phyloP scores from a whole-genome alignment of 805 yeast species.

The Saturnispora serradocipensis region DNA sequence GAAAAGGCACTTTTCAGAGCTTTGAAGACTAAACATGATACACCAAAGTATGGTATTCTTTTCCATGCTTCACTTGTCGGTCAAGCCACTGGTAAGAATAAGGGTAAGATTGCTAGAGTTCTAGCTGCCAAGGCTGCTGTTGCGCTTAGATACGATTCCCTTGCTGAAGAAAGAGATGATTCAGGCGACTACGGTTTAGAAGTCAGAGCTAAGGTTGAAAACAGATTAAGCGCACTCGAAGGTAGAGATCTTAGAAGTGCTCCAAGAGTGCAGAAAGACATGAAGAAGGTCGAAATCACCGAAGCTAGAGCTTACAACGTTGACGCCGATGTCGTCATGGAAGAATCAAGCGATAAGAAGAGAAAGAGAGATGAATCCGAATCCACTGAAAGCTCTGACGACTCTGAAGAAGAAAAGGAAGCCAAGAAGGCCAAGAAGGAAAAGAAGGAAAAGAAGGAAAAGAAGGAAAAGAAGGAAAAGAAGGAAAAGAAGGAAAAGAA shows the following conservation, averaged over 20 bases:
- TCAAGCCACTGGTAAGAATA: constrained; percentile 95
- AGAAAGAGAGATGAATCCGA: constrained; percentile 20
- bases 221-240: constrained; percentile 88
- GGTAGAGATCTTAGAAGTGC: constrained; percentile 94
- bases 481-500: constrained; percentile 16
- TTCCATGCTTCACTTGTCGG: constrained; percentile 97
- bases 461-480: constrained; percentile 20
- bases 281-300: constrained; percentile 76
- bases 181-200: constrained; percentile 88
- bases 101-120: constrained; percentile 98
- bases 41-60: constrained; percentile 95
- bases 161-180: constrained; percentile 95
- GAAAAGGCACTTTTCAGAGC: constrained; percentile 99
- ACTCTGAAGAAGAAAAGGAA: constrained; percentile 15
- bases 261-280: constrained; percentile 70
- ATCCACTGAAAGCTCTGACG: constrained; percentile 20
- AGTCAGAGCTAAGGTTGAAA: constrained; percentile 88
- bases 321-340: constrained; percentile 60
- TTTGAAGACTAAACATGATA: constrained; percentile 94
- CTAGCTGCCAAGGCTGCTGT: constrained; percentile 98
- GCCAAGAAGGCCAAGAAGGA: constrained; percentile 18
- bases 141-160: constrained; percentile 90
- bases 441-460: constrained; percentile 17
- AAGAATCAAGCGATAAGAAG: constrained; percentile 14
- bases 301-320: constrained; percentile 87